Evolutionary conservation across 495 filamentous ascomycete species (phyloP).

Genomic region (Symbiotaphrina buchneri): DNA sequence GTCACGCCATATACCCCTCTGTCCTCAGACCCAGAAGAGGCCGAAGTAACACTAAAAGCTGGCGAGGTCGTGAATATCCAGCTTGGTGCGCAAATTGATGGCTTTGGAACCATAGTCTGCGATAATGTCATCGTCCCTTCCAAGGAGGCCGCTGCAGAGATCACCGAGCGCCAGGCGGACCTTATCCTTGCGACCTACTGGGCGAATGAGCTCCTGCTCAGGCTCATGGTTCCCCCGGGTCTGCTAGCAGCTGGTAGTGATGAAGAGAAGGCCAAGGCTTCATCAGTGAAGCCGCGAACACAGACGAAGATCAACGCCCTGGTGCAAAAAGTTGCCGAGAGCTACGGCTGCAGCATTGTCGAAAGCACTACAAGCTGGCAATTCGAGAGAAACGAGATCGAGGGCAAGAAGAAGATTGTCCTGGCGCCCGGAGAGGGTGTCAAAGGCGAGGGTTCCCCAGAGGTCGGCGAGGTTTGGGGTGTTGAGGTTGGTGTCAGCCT

Average conservation of each 20-base stretch:
- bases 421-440: constrained; percentile 63
- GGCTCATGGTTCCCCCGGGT: constrained; percentile 76
- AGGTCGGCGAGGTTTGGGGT: constrained; percentile 92
- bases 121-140: constrained; percentile 58
- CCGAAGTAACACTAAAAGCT: constrained; percentile 49
- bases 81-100: constrained; percentile 93
- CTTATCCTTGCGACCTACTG: constrained; percentile 81
- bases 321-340: constrained; percentile 77
- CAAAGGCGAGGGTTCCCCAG: constrained; percentile 78
- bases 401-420: constrained; percentile 96
- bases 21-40: constrained; percentile 64
- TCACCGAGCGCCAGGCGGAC: constrained; percentile 55
- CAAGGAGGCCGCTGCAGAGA: constrained; percentile 30
- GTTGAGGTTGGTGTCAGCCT: constrained; percentile 84
- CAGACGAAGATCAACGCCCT: constrained; percentile 68
- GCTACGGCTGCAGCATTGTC: constrained; percentile 78
- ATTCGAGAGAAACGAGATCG: constrained; percentile 92
- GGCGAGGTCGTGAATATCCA: constrained; percentile 88
- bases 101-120: constrained; percentile 89
- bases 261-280: constrained; percentile 81
- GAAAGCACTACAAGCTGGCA: constrained; percentile 95
- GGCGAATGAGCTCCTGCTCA: constrained; percentile 81
- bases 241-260: constrained; percentile 64
- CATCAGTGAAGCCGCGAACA: constrained; percentile 45
- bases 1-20: constrained; percentile 94